Conservation (phyloP, 106 monocot species). For the Acorus gramineus region DNA sequence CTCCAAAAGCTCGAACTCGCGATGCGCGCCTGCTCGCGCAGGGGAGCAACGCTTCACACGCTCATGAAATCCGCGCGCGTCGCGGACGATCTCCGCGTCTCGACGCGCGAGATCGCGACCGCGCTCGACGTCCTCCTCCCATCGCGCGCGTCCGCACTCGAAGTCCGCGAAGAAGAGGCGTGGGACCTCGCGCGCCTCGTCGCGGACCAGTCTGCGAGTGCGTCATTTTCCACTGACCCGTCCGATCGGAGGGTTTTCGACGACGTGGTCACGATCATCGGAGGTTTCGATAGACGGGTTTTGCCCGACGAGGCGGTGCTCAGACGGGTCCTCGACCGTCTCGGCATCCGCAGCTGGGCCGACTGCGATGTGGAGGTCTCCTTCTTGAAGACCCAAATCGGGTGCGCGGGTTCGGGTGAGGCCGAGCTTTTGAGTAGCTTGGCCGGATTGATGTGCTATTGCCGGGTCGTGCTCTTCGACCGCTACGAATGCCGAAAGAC, state of each 20-base stretch:
- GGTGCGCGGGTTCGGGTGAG: neutral
- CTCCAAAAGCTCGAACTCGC: constrained; percentile 51
- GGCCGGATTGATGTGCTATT: constrained; percentile 53
- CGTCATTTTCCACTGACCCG: constrained; percentile 12
- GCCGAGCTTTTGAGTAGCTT: constrained; percentile 34
- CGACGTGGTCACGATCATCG: constrained; percentile 26
- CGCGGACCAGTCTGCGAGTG: constrained; percentile 35
- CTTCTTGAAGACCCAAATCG: constrained; percentile 60
- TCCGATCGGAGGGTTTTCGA: constrained; percentile 17
- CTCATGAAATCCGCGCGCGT: constrained; percentile 42
- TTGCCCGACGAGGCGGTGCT: constrained; percentile 20
- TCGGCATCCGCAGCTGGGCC: constrained; percentile 49
- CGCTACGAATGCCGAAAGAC: neutral
- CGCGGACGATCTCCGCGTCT: constrained; percentile 33
- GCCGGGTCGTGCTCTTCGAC: constrained; percentile 49
- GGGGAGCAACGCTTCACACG: constrained; percentile 40
- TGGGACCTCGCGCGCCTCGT: constrained; percentile 36
- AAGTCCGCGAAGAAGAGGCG: constrained; percentile 8
- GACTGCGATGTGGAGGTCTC: constrained; percentile 58
- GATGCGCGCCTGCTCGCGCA: constrained; percentile 33
- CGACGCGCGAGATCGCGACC: constrained; percentile 36
- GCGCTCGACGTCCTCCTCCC: constrained; percentile 45
- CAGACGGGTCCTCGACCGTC: constrained; percentile 25
- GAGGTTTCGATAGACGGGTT: constrained; percentile 24
- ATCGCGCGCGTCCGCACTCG: constrained; percentile 12